Evolutionary conservation across 257 asterid genomes (phyloP).

Genomic region (Nicotiana benthamiana): DNA sequence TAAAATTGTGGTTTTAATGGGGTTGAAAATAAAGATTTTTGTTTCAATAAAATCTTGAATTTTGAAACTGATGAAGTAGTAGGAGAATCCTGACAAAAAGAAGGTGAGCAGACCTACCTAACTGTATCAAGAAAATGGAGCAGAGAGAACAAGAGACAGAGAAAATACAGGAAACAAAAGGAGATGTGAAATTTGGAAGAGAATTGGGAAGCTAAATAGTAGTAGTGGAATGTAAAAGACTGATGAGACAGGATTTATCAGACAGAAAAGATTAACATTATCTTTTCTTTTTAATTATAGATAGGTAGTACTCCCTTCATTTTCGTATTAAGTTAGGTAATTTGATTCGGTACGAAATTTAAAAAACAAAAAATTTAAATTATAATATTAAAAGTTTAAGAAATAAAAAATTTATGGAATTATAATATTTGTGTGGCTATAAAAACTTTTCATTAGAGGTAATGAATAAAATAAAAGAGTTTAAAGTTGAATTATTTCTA

Average conservation of each 20-base stretch:
- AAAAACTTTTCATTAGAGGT: too few relatives aligned
- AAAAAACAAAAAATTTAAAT: too few relatives aligned
- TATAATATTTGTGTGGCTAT: too few relatives aligned
- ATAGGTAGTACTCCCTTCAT: too few relatives aligned
- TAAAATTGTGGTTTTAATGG: slow-evolving; percentile 6
- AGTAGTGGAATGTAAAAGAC: slow-evolving; percentile 4
- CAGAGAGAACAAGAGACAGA: slow-evolving; percentile 9
- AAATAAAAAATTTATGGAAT: too few relatives aligned
- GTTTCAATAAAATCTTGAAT: slow-evolving; percentile 12
- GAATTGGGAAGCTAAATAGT: not conserved
- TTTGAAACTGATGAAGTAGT: slow-evolving; percentile 13
- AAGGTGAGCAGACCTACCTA: slow-evolving; percentile 75
- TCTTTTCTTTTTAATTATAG: not conserved
- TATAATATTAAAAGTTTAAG: too few relatives aligned
- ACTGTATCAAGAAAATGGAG: slow-evolving; percentile 24
- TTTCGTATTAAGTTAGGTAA: too few relatives aligned
- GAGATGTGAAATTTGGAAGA: not conserved
- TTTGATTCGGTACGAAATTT: too few relatives aligned
- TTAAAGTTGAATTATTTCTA: too few relatives aligned
- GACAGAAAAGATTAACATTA: not conserved
- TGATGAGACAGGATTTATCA: slow-evolving; percentile 19
- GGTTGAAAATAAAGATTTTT: not conserved
- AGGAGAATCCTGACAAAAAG: slow-evolving; percentile 36
- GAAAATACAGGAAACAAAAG: not conserved
- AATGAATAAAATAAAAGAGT: too few relatives aligned